These are phyloP conservation scores for Diaporthe sp. DNA, from an alignment of 2,329 filamentous ascomycete genomes.

Conservation along the genomic window DNA sequence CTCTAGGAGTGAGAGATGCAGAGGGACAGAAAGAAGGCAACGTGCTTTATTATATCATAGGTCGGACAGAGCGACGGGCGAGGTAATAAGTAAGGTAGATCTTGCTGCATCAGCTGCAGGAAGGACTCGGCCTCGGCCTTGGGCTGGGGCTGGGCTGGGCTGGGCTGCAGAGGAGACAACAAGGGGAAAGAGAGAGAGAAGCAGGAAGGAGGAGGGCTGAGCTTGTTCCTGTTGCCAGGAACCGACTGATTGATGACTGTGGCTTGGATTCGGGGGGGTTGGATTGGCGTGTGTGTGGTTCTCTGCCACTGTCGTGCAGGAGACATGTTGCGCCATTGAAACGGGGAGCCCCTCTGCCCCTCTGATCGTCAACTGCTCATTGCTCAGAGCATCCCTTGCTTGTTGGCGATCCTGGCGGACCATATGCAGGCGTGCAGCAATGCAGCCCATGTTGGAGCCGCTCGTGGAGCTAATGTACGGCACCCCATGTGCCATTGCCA, in stretches of 20 bases:
- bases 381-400: slow-evolving; percentile 7
- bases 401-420: slow-evolving; percentile 17
- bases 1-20: neutral
- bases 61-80: neutral
- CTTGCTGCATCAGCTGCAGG: slow-evolving; percentile 6
- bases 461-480: slow-evolving; percentile 10
- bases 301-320: slow-evolving; percentile 4
- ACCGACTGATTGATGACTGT: neutral
- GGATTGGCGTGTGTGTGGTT: neutral
- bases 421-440: neutral
- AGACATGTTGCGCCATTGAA: slow-evolving; percentile 2
- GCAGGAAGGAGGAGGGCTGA: slow-evolving; percentile 22
- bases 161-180: neutral
- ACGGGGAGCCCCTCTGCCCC: slow-evolving; percentile 3
- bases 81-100: neutral
- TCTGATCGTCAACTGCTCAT: neutral
- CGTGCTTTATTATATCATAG: slow-evolving; percentile 9
- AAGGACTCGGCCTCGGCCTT: slow-evolving; percentile 11
- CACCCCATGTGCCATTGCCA: slow-evolving; percentile 8
- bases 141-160: neutral
- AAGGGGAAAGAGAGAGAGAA: neutral
- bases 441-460: slow-evolving; percentile 21
- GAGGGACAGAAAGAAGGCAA: neutral
- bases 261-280: slow-evolving; percentile 12
- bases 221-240: slow-evolving; percentile 7